A percentile compares a stretch with the other conserved stretches of the same genome.
Evolutionary conservation across 805 yeast species (phyloP).

Genomic region (Candida ponderosae): DNA sequence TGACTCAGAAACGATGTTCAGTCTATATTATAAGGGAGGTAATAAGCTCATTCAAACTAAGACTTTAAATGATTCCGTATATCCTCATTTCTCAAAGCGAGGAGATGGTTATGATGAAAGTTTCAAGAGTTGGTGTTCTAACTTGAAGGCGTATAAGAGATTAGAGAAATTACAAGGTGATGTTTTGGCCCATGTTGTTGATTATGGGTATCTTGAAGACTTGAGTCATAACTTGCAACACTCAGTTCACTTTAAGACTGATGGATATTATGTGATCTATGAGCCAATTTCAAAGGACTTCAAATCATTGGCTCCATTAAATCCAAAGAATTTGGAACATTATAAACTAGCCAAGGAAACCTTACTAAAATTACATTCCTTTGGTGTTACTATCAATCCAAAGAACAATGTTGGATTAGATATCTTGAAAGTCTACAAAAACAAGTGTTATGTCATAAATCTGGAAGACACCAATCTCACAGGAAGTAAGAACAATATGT

Average conservation of each 20-base stretch:
- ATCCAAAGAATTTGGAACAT: conserved; percentile 6
- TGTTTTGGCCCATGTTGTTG: conserved; percentile 14
- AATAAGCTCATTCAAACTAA: too few relatives aligned
- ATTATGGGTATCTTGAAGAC: conserved; percentile 20
- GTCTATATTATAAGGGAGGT: conserved; percentile 15
- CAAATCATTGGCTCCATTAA: conserved; percentile 4
- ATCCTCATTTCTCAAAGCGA: not conserved
- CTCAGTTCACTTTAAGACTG: conserved; percentile 15
- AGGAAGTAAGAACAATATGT: conserved; percentile 1
- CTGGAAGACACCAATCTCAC: conserved; percentile 12
- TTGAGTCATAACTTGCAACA: conserved; percentile 8
- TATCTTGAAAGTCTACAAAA: conserved; percentile 11
- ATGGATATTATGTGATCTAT: conserved; percentile 19
- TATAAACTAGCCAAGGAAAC: conserved; percentile 9
- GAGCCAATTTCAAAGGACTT: conserved; percentile 15
- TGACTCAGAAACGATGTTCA: not conserved
- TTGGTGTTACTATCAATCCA: conserved; percentile 16
- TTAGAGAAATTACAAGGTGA: conserved; percentile 15
- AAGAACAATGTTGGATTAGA: conserved; percentile 6
- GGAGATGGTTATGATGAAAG: not conserved
- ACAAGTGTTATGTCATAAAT: conserved; percentile 14
- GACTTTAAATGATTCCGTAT: too few relatives aligned
- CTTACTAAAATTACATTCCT: conserved; percentile 11
- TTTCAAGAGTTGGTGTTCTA: conserved; percentile 13
- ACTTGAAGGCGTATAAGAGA: conserved; percentile 13